These are phyloP conservation scores for Naganishia vishniacii DNA, from an alignment of 768 basidiomycete species.

Conservation along the genomic window DNA sequence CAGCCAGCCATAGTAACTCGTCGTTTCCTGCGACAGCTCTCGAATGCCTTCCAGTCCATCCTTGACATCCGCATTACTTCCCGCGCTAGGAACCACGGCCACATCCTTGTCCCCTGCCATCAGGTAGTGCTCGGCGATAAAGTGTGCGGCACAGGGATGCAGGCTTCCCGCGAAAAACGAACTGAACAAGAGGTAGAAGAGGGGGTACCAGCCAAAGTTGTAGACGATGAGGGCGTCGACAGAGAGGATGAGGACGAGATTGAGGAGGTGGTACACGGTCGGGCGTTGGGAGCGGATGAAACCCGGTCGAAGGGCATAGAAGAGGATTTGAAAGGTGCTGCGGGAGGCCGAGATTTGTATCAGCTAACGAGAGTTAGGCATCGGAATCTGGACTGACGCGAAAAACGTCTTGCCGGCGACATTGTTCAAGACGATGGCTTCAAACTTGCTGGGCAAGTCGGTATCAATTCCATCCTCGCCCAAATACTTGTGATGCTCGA, in stretches of 20 bases:
- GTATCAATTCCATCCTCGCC: slow-evolving; percentile 96
- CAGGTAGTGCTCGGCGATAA: slow-evolving; percentile 94
- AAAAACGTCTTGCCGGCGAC: slow-evolving; percentile 98
- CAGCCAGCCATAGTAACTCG: slow-evolving; percentile 88
- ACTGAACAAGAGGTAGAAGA: slow-evolving; percentile 77
- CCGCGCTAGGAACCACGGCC: slow-evolving; percentile 21
- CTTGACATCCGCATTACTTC: slow-evolving; percentile 30
- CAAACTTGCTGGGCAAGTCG: slow-evolving; percentile 80
- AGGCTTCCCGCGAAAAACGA: slow-evolving; percentile 95
- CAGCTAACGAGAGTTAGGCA: too few species aligned
- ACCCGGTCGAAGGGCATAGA: slow-evolving; percentile 92
- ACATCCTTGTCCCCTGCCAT: slow-evolving; percentile 33
- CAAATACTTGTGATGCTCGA: slow-evolving; percentile 91
- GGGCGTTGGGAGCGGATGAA: slow-evolving; percentile 77
- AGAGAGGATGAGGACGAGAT: slow-evolving; percentile 62
- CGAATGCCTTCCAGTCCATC: slow-evolving; percentile 28
- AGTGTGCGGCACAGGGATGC: slow-evolving; percentile 94
- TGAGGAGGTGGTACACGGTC: slow-evolving; percentile 78
- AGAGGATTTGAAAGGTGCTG: slow-evolving; percentile 94
- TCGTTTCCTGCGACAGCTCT: slow-evolving; percentile 86
- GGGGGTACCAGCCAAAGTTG: slow-evolving; percentile 50
- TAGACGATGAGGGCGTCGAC: slow-evolving; percentile 64
- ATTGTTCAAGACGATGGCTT: slow-evolving; percentile 81
- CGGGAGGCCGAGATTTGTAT: neutral
- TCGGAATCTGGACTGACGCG: slow-evolving; percentile 57